These are phyloP conservation scores for Porphyra umbilicalis DNA, from an alignment of 31 red algal species.

Conservation along the genomic window DNA sequence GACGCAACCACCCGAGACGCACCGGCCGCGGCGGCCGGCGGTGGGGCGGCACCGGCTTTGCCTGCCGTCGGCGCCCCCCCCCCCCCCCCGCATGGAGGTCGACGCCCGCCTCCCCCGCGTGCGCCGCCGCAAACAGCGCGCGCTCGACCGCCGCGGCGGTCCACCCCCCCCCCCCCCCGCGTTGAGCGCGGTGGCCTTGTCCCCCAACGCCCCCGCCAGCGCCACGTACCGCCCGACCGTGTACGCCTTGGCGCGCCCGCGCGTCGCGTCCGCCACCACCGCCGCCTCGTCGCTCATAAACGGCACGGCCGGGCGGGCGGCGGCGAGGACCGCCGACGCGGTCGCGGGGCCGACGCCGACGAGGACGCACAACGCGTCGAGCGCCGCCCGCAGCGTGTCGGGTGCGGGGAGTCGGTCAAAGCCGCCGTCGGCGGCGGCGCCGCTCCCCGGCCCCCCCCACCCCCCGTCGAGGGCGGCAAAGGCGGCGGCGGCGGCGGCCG, in stretches of 20 bases:
- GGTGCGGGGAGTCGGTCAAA: conserved; percentile 15
- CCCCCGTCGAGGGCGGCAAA: conserved; percentile 14
- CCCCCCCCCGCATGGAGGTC: not conserved
- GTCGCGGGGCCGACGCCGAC: conserved; percentile 63
- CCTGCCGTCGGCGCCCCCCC: no score
- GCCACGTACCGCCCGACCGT: not conserved
- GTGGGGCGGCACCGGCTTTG: not conserved
- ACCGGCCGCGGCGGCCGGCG: not conserved
- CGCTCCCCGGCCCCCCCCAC: not conserved
- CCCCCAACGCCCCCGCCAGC: not conserved
- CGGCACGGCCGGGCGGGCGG: conserved; percentile 11
- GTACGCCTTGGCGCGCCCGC: not conserved
- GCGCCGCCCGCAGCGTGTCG: conserved; percentile 8
- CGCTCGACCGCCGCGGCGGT: not conserved
- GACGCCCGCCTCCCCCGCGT: not conserved
- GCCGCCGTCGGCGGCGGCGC: conserved; percentile 3
- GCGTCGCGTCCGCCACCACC: conserved; percentile 4
- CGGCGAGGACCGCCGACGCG: conserved; percentile 46
- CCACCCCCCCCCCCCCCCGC: not conserved
- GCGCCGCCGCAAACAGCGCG: not conserved
- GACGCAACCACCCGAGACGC: no score
- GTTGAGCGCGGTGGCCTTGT: not conserved
- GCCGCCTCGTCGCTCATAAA: conserved; percentile 64
- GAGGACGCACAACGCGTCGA: conserved; percentile 18
- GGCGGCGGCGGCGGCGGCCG: conserved; percentile 13